Conservation (phyloP, 768 basidiomycete genomes). For the Trametes gibbosa region DNA sequence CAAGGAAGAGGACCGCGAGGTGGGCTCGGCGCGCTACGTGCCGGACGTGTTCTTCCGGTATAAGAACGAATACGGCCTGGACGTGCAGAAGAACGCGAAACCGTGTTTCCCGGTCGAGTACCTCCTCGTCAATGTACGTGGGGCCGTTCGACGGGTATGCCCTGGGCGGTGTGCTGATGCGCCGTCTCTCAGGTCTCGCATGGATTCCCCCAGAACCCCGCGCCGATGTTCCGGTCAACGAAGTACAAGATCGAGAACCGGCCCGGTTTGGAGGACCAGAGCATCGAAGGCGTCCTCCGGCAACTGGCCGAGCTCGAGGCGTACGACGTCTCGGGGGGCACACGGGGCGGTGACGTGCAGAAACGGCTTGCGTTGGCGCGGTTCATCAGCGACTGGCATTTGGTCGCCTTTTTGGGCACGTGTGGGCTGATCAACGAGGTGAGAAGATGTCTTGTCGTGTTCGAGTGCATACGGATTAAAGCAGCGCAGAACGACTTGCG, state of each 20-base stretch:
- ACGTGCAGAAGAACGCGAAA: conserved; percentile 98
- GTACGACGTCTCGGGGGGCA: conserved; percentile 50
- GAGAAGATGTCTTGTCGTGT: not conserved
- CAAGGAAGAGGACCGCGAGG: conserved; percentile 81
- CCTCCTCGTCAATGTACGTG: conserved; percentile 86
- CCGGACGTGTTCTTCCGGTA: conserved; percentile 98
- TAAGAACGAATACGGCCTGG: conserved; percentile 96
- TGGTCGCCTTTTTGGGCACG: conserved; percentile 79
- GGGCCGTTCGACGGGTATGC: not conserved
- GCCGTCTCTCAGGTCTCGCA: conserved; percentile 72
- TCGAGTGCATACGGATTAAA: not conserved
- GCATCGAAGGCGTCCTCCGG: conserved; percentile 61
- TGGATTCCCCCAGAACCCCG: conserved; percentile 86
- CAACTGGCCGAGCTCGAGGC: conserved; percentile 57
- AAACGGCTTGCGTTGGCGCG: conserved; percentile 63
- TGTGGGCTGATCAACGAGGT: conserved; percentile 76
- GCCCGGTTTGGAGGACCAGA: conserved; percentile 81
- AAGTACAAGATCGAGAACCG: conserved; percentile 88
- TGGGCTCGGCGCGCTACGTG: conserved; percentile 79
- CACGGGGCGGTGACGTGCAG: conserved; percentile 40
- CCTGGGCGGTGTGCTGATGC: not conserved
- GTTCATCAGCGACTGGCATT: conserved; percentile 94
- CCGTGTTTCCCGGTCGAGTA: conserved; percentile 99
- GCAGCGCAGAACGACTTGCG: conserved; percentile 66
- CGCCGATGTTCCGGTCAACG: conserved; percentile 77